Evolutionary conservation across 805 yeast species (phyloP).

Genomic region (Schwanniomyces vanrijiae): DNA sequence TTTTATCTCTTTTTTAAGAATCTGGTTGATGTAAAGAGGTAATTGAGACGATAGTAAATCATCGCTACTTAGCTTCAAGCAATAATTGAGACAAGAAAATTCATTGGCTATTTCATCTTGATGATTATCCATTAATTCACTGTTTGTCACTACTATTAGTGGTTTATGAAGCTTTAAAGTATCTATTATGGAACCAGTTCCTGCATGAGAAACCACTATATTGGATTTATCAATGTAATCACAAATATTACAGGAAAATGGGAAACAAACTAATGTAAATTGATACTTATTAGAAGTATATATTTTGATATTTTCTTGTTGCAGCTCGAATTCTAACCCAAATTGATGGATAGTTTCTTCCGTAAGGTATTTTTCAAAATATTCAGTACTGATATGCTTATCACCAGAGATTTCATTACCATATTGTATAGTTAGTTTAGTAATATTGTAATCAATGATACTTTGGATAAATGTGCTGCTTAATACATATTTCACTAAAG

Average conservation of each 20-base stretch:
- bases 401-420: constrained; percentile 30
- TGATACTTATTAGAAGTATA: background rate
- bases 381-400: constrained; percentile 20
- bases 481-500: constrained; percentile 49
- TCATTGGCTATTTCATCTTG: constrained; percentile 69
- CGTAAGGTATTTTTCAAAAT: constrained; percentile 18
- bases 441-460: constrained; percentile 38
- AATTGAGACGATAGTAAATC: background rate
- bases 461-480: constrained; percentile 28
- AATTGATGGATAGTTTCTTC: constrained; percentile 5
- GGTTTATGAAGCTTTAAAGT: constrained; percentile 56
- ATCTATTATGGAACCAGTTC: constrained; percentile 89
- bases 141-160: constrained; percentile 71
- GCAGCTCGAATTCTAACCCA: background rate
- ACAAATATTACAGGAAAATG: constrained; percentile 25
- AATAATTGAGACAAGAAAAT: constrained; percentile 11
- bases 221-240: constrained; percentile 46
- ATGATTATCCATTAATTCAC: constrained; percentile 80
- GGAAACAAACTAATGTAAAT: constrained; percentile 23
- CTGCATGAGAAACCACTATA: constrained; percentile 83
- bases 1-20: background rate
- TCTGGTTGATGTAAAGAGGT: background rate
- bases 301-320: background rate
- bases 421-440: constrained; percentile 25
- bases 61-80: constrained; percentile 4